These are phyloP conservation scores for Secale cereale DNA, from an alignment of 176 grass and related monocot genomes.

Conservation along the genomic window DNA sequence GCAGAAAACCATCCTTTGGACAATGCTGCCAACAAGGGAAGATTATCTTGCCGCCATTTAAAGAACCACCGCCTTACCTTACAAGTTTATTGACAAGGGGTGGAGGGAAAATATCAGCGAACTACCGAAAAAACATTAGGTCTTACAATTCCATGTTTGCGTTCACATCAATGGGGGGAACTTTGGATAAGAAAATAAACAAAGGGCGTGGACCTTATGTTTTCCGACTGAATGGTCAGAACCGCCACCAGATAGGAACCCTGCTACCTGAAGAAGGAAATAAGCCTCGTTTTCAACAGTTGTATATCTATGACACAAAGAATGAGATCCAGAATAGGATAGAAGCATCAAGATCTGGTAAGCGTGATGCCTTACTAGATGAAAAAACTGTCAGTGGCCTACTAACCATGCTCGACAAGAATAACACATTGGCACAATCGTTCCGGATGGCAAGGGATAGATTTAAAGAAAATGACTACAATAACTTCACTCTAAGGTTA, in stretches of 20 bases:
- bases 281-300: background rate
- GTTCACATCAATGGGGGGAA: constrained; percentile 32
- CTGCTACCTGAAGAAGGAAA: constrained; percentile 17
- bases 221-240: constrained; percentile 26
- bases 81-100: background rate
- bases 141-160: constrained; percentile 44
- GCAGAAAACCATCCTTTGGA: background rate
- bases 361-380: background rate
- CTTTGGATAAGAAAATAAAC: constrained; percentile 14
- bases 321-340: constrained; percentile 38
- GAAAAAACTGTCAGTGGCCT: background rate
- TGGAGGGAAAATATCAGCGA: background rate
- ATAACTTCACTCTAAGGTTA: background rate
- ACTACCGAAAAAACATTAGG: constrained; percentile 22
- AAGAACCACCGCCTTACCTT: constrained; percentile 22
- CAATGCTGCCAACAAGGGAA: constrained; percentile 10
- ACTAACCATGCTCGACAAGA: constrained; percentile 12
- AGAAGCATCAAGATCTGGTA: background rate
- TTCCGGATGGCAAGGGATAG: constrained; percentile 37
- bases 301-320: constrained; percentile 7
- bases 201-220: constrained; percentile 25
- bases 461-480: constrained; percentile 10
- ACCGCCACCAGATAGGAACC: constrained; percentile 20
- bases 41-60: constrained; percentile 2
- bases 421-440: constrained; percentile 27